Evolutionary conservation across 2,329 filamentous ascomycete species (phyloP).

Genomic region (Graphium sp.): DNA sequence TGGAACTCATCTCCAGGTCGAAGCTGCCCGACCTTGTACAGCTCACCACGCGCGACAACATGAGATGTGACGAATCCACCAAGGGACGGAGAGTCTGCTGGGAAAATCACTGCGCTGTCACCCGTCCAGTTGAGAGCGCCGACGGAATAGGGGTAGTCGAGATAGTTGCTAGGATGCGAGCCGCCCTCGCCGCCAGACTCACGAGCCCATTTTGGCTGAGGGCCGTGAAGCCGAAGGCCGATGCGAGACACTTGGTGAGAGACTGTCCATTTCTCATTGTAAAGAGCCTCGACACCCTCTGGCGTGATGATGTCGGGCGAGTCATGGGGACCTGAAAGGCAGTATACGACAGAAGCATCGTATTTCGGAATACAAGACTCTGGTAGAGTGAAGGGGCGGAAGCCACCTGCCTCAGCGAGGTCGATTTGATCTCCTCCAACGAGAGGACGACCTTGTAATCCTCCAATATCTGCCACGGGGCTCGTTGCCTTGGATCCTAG

Average conservation of each 20-base stretch:
- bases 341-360: conserved; percentile 7
- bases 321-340: conserved; percentile 15
- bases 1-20: conserved; percentile 31
- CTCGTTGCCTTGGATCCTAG: conserved; percentile 41
- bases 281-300: conserved; percentile 39
- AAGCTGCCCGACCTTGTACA: conserved; percentile 45
- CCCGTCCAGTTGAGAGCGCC: conserved; percentile 44
- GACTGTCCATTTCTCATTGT: conserved; percentile 38
- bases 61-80: conserved; percentile 40
- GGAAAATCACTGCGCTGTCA: conserved; percentile 42
- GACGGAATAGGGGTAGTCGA: conserved; percentile 42
- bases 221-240: conserved; percentile 42
- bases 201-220: conserved; percentile 39
- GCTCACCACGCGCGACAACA: conserved; percentile 37
- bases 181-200: conserved; percentile 45
- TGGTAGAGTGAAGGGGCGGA: background rate
- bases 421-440: background rate
- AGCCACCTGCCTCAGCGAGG: background rate
- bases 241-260: conserved; percentile 43
- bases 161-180: conserved; percentile 40
- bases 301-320: conserved; percentile 14
- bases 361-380: background rate
- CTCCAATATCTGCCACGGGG: conserved; percentile 28
- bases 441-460: background rate
- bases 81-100: conserved; percentile 40